Percentiles rank a stretch among this genome's conserved stretches.
These are phyloP conservation scores for Pichia rugopelliculosa DNA, from an alignment of 805 yeast genomes.

Conservation along the genomic window DNA sequence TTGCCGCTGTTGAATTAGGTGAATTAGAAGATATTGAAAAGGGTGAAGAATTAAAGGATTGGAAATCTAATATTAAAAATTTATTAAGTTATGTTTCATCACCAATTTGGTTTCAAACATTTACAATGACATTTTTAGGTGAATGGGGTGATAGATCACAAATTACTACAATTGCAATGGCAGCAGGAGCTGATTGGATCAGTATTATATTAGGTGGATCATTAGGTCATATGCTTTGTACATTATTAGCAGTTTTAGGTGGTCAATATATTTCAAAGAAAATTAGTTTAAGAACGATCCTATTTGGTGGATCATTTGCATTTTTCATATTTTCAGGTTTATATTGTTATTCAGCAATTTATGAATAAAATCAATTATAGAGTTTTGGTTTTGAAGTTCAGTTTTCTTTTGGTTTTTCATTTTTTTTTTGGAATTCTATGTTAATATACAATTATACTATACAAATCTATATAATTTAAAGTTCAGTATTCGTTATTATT, in stretches of 20 bases:
- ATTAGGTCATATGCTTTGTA: slow-evolving; percentile 82
- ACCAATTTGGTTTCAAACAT: slow-evolving; percentile 91
- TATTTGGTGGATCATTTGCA: slow-evolving; percentile 84
- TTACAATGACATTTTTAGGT: slow-evolving; percentile 91
- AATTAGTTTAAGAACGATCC: slow-evolving; percentile 86
- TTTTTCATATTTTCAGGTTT: slow-evolving; percentile 76
- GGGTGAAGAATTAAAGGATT: slow-evolving; percentile 27
- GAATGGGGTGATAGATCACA: slow-evolving; percentile 99
- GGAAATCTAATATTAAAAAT: slow-evolving; percentile 34
- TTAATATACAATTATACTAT: no score
- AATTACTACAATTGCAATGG: slow-evolving; percentile 97
- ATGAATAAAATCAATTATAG: slow-evolving; percentile 18
- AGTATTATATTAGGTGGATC: slow-evolving; percentile 82
- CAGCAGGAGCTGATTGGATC: slow-evolving; percentile 93
- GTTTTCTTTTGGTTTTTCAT: no score
- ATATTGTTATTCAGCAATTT: slow-evolving; percentile 65
- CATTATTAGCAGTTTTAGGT: slow-evolving; percentile 85
- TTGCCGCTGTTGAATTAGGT: slow-evolving; percentile 56
- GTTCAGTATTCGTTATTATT: no score
- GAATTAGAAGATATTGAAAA: slow-evolving; percentile 51
- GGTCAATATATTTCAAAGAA: slow-evolving; percentile 86
- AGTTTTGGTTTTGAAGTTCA: neutral
- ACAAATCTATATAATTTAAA: neutral
- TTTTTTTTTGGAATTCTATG: no score
- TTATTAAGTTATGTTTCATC: slow-evolving; percentile 62